These are phyloP conservation scores for Dioszegia hungarica DNA, from an alignment of 768 basidiomycete genomes.

Conservation along the genomic window DNA sequence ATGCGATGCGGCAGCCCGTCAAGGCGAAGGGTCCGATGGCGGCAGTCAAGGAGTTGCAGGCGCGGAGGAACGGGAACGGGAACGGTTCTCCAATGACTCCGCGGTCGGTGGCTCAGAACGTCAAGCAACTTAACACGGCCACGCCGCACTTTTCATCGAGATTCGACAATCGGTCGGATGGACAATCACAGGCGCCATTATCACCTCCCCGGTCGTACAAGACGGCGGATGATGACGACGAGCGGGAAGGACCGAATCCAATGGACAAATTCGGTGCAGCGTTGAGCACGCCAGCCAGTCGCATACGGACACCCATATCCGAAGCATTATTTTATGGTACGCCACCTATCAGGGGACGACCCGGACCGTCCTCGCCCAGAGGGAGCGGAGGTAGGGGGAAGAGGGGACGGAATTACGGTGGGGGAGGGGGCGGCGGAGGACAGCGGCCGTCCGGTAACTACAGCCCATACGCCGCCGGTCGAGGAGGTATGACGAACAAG, in stretches of 20 bases:
- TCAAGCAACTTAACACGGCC: too few species aligned
- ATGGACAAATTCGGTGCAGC: not conserved
- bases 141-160: not conserved
- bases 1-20: not conserved
- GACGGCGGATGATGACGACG: not conserved
- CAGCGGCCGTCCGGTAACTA: not conserved
- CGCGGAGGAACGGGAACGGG: not conserved
- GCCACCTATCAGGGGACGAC: constrained; percentile 18
- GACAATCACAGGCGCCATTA: not conserved
- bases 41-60: not conserved
- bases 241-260: not conserved
- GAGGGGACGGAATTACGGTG: constrained; percentile 1
- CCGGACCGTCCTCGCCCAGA: not conserved
- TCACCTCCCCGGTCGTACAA: not conserved
- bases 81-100: too few species aligned
- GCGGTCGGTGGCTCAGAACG: too few species aligned
- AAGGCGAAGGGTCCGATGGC: not conserved
- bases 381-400: not conserved
- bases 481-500: not conserved
- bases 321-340: constrained; percentile 6
- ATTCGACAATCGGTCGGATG: not conserved
- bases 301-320: constrained; percentile 11
- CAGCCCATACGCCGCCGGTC: not conserved
- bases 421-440: not conserved
- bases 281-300: too few species aligned